Evolutionary conservation across 306 rosid genomes (phyloP).

Genomic region (peach (Prunus persica)): Prunus_persica_NCBIv2 NC_034009.1:37476501-37477000

Average conservation of each 20-base stretch:
- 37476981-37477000: conserved; percentile 85
- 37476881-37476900: background rate
- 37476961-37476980: conserved; percentile 69
- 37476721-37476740: no score
- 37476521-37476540: background rate
- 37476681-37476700: no score
- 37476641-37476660: no score
- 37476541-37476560: background rate
- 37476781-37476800: background rate
- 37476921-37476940: background rate
- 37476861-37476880: background rate
- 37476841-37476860: background rate
- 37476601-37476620: background rate
- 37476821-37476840: background rate
- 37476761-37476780: background rate
- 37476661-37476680: no score
- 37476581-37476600: background rate
- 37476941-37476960: conserved; percentile 61
- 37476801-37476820: background rate
- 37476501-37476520: background rate
- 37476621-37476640: background rate
- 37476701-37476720: no score
- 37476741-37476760: background rate
- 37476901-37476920: background rate
- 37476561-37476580: background rate